Evolutionary conservation across 495 filamentous ascomycete genomes (phyloP), one percentile per base, ranked within the genome.

Genomic region (Trichodelitschia bisporula): DNA sequence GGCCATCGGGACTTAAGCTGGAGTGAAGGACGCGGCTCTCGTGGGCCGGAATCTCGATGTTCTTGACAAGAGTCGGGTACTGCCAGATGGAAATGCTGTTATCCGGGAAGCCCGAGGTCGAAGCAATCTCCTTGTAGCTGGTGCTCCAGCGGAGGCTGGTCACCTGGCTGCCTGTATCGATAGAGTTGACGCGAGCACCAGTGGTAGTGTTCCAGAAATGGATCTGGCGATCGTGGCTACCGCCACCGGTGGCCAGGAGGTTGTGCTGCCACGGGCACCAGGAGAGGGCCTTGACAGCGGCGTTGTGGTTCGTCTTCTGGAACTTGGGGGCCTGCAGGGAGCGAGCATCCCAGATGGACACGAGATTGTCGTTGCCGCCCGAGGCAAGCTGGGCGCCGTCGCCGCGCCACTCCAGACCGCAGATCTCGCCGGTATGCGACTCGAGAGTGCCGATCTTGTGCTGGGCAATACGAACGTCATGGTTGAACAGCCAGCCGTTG

Each of bases 121-220:
- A 89, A 44, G 92, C 83, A 33, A 99, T 89, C 59, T 99, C 86
- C 36, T 84, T 79, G 62, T 99, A 91, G 51, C 77, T 71, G 32
- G 80, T 77, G 58, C 73, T 82, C 89, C 89, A 99, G 33, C 80
- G 69, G 18, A 99, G 64, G 37, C 72, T 79, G 38, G 86, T 99
- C 19, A 99, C 86, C 51, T 95, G 86, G 16, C 78, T 89, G 28
- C 86, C 89, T 13, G 86, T 92, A 46, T 93, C 84, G 54, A 99
- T 92, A 62, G 77, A 86, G 68, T 99, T 99, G 50, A 84, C 84
- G 32, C 86, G 72, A 16, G 86, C 86, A 34, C 86, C 86, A 4
- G 86, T 89, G 11, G 86, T 95, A 28, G 77, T 78, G 61, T 99
- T 99, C 86, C 86, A 99, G 67, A 95, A 99, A 55, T 95, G 89